Conservation (phyloP, 78 protist species). For the Dictyostelium brefeldianum region DNA sequence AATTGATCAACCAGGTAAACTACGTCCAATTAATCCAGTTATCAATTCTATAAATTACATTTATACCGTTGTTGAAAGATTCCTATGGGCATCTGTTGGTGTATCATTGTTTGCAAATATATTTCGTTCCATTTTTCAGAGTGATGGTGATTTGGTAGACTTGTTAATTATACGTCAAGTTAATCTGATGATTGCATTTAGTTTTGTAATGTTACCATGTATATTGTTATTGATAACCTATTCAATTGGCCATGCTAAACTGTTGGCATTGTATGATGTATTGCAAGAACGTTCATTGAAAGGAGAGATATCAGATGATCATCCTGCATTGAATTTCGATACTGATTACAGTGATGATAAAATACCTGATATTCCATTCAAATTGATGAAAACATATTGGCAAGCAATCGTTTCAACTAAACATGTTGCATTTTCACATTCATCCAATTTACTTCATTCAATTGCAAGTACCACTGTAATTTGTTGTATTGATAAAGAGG, state of each 20-base stretch:
- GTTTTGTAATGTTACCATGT: constrained; percentile 70
- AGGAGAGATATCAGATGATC: constrained; percentile 60
- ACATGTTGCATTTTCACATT: constrained; percentile 77
- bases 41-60: constrained; percentile 72
- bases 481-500: constrained; percentile 79
- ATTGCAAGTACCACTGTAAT: constrained; percentile 67
- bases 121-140: constrained; percentile 45
- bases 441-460: constrained; percentile 46
- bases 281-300: constrained; percentile 61
- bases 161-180: constrained; percentile 57
- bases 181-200: constrained; percentile 61
- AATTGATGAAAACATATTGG: constrained; percentile 62
- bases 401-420: constrained; percentile 50
- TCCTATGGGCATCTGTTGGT: constrained; percentile 45
- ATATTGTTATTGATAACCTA: constrained; percentile 34
- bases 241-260: constrained; percentile 73
- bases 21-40: constrained; percentile 63
- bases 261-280: constrained; percentile 71
- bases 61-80: constrained; percentile 48
- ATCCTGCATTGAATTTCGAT: constrained; percentile 72
- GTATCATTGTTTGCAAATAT: constrained; percentile 61
- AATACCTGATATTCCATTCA: constrained; percentile 64
- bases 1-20: neutral
- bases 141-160: constrained; percentile 39
- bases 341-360: constrained; percentile 37